Conservation (phyloP, 257 asterid species). For the Jasminum sambac region DNA sequence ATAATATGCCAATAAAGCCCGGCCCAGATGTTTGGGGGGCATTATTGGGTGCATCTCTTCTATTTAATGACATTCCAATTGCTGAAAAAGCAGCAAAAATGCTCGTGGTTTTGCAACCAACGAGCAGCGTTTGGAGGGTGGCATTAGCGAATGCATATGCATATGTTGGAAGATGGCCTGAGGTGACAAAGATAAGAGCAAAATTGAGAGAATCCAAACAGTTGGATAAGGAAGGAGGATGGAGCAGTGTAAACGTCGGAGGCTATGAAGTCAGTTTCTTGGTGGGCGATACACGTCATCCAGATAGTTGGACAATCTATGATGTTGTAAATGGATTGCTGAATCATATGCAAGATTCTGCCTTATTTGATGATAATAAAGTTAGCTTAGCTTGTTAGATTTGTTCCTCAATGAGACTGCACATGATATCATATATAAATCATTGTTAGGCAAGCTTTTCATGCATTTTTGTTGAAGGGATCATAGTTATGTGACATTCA, state of each 20-base stretch:
- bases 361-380: not conserved
- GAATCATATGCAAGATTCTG: slow-evolving; percentile 30
- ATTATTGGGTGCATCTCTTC: slow-evolving; percentile 35
- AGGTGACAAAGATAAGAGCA: slow-evolving; percentile 33
- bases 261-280: slow-evolving; percentile 35
- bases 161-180: slow-evolving; percentile 35
- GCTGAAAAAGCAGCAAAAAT: slow-evolving; percentile 47
- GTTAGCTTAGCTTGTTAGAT: slow-evolving; percentile 16
- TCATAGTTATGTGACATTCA: not conserved
- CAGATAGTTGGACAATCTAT: slow-evolving; percentile 29
- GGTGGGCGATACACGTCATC: slow-evolving; percentile 39
- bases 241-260: slow-evolving; percentile 45
- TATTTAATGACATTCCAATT: slow-evolving; percentile 20
- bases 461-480: not conserved
- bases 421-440: no score
- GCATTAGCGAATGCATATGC: slow-evolving; percentile 47
- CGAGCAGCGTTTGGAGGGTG: slow-evolving; percentile 43
- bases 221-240: slow-evolving; percentile 47
- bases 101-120: slow-evolving; percentile 35
- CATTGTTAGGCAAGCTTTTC: not conserved
- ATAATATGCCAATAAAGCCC: slow-evolving; percentile 27
- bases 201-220: slow-evolving; percentile 32
- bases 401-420: not conserved
- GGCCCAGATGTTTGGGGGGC: slow-evolving; percentile 46
- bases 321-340: slow-evolving; percentile 26